Conservation (phyloP, 108 stramenopile species). For the Fragilariopsis cylindrus region DNA sequence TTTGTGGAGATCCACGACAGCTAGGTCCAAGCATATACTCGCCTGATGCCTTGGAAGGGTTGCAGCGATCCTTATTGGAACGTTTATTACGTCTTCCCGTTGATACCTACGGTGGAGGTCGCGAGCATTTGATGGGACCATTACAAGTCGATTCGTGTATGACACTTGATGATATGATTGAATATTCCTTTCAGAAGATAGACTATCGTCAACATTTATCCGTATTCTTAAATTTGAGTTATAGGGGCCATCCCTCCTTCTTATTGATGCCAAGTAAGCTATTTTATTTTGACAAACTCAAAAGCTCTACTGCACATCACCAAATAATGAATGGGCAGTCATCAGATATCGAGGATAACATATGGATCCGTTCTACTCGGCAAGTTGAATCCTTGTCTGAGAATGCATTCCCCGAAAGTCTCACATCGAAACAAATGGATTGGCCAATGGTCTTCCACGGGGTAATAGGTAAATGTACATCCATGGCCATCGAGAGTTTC, state of each 20-base stretch:
- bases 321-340: conserved; percentile 4
- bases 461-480: conserved; percentile 47
- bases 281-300: conserved; percentile 65
- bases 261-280: conserved; percentile 65
- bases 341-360: background rate
- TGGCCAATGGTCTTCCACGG: conserved; percentile 80
- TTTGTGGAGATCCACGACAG: conserved; percentile 71
- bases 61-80: conserved; percentile 63
- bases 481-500: conserved; percentile 46
- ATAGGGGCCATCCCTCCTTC: conserved; percentile 64
- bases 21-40: conserved; percentile 55
- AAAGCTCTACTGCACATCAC: conserved; percentile 25
- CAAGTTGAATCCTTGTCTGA: conserved; percentile 49
- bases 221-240: conserved; percentile 60
- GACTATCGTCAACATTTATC: conserved; percentile 31
- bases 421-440: conserved; percentile 30
- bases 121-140: conserved; percentile 56
- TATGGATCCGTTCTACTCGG: conserved; percentile 48
- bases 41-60: conserved; percentile 26
- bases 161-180: conserved; percentile 54
- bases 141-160: conserved; percentile 16
- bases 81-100: conserved; percentile 63
- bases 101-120: conserved; percentile 52
- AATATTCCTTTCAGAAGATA: conserved; percentile 46
- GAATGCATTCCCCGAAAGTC: conserved; percentile 16